phyloP scores from a whole-genome alignment of 2,329 filamentous ascomycete genomes.

The Colletotrichum falcatum region DNA sequence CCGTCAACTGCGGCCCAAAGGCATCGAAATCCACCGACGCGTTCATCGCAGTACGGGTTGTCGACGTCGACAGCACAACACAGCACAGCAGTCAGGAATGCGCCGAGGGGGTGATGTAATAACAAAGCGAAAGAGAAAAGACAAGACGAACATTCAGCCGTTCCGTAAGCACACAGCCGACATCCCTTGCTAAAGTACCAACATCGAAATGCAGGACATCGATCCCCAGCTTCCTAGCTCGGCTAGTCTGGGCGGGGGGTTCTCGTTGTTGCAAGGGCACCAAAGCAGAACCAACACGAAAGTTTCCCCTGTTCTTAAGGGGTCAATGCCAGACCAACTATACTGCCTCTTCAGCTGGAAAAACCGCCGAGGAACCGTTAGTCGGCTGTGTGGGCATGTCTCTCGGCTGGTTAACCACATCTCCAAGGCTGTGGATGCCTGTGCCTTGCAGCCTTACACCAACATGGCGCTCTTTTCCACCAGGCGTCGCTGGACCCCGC shows the following conservation, averaged over 20 bases:
- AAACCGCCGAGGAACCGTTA: too few species aligned
- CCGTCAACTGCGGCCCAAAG: constrained; percentile 22
- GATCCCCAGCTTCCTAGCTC: constrained; percentile 11
- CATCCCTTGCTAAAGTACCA: neutral
- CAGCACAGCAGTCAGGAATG: too few species aligned
- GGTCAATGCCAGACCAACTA: too few species aligned
- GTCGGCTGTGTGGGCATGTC: too few species aligned
- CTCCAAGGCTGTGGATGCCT: too few species aligned
- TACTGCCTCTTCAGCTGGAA: too few species aligned
- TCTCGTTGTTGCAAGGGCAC: neutral
- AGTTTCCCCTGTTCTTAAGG: too few species aligned
- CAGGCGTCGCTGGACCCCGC: too few species aligned
- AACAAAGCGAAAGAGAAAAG: neutral
- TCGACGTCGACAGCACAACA: neutral
- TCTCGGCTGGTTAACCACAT: too few species aligned
- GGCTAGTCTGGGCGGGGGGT: neutral
- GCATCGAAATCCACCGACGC: constrained; percentile 1
- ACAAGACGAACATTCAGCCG: neutral
- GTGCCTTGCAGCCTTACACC: too few species aligned
- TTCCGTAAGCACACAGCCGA: neutral
- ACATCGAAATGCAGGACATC: constrained; percentile 8
- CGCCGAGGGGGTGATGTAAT: neutral
- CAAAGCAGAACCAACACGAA: too few species aligned
- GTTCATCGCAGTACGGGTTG: constrained; percentile 11
- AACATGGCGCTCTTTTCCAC: too few species aligned